Base-by-base conservation (phyloP, 495 filamentous ascomycete genomes). In the Friedmanniomyces simplex region DNA sequence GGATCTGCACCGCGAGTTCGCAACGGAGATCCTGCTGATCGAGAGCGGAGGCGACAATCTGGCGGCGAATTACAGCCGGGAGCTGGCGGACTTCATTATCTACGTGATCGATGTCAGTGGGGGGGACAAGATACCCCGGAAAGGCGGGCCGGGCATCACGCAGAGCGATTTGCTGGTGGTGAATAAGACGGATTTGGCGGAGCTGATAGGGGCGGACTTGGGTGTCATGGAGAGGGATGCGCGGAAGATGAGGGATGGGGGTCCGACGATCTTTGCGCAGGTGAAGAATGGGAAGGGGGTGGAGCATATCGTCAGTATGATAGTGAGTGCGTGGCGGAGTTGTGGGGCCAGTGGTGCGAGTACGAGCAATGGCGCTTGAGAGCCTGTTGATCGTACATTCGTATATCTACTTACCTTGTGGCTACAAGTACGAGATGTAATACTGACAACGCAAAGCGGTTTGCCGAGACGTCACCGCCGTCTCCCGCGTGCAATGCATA, bases 21-120 rank as follows among this genome's bases (percentile, higher is more conserved):
- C 69, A 43, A 82, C 82, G 0, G 79, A 91, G 39, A 66, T 98
- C 11, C 76, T 96, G 28, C 81, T 98, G 21, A 98, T 98, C 66
- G 93, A 98, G 71, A 86, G 81, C 54, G 93, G 93, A 36, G 93
- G 93, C 45, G 93, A 98, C 66, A 98, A 98, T 68, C 80, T 98
- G 0, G 93, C 93, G 0, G 94, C 93, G 11, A 97, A 98, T 76
- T 98, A 98, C 74, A 84, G 78, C 42, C 76, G 93, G 46, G 93
- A 98, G 72, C 72, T 97, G 58, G 93, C 94, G 2, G 93, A 98
- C 70, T 98, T 85, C 69, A 98, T 97, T 68, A 82, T 98, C 69
- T 98, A 98, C 68, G 93, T 98, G 50, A 97, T 98, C 62, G 93
- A 98, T 71, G 93, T 98, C 10, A 84, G 82, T 49, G 93, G 93